Conservation (phyloP, 163 green algal genomes). For the Prototheca stagnorum region DNA sequence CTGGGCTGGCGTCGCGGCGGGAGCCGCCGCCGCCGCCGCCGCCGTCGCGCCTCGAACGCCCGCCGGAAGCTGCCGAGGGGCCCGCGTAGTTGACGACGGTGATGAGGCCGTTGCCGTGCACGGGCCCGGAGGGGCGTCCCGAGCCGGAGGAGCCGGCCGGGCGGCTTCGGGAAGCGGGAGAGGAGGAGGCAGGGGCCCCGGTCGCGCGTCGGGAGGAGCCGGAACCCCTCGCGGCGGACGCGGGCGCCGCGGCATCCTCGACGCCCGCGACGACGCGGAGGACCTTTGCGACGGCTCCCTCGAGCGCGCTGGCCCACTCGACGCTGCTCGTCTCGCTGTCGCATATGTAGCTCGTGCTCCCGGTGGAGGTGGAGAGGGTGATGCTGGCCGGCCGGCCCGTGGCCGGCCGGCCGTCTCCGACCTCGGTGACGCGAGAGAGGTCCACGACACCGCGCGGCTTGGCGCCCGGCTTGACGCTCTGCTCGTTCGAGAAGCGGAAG, state of each 20-base stretch:
- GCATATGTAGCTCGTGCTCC: conserved; percentile 36
- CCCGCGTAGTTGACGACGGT: neutral
- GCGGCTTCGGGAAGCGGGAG: too few relatives aligned
- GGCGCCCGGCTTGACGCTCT: conserved; percentile 25
- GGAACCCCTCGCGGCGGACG: too few relatives aligned
- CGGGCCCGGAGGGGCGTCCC: too few relatives aligned
- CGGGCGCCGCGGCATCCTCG: conserved; percentile 23
- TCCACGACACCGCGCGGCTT: conserved; percentile 79
- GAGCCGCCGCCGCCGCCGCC: too few relatives aligned
- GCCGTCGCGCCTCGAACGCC: too few relatives aligned
- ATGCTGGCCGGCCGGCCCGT: conserved; percentile 62
- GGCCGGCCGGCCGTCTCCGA: conserved; percentile 31
- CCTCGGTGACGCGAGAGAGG: conserved; percentile 48
- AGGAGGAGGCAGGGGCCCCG: too few relatives aligned
- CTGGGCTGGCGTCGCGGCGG: too few relatives aligned
- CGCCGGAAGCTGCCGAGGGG: too few relatives aligned
- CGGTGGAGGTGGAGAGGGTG: conserved; percentile 55
- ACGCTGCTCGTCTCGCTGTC: conserved; percentile 73
- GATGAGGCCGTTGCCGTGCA: neutral
- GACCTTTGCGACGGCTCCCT: conserved; percentile 51
- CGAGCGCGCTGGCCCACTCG: conserved; percentile 73
- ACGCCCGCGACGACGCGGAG: conserved; percentile 47
- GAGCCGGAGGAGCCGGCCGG: too few relatives aligned
- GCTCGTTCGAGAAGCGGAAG: conserved; percentile 62
- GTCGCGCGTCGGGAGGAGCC: too few relatives aligned